Evolutionary conservation across 2,329 filamentous ascomycete species (phyloP).

Genomic region (Juglanconis sp.): DNA sequence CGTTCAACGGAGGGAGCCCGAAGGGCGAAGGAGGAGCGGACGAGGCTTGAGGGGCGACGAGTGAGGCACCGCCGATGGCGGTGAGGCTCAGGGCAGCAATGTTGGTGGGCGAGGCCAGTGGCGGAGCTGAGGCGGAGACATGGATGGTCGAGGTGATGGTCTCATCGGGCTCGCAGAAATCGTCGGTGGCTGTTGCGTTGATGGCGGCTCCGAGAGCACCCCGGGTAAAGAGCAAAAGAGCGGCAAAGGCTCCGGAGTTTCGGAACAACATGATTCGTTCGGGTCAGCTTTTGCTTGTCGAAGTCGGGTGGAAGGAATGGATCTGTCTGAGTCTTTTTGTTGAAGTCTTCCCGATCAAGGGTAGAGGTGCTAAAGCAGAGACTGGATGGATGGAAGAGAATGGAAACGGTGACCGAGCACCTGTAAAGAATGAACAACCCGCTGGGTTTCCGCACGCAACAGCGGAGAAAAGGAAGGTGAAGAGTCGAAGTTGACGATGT

Average conservation of each 20-base stretch:
- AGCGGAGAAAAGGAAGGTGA: conserved; percentile 1
- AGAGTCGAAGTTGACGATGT: conserved; percentile 11
- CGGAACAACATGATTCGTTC: conserved; percentile 14
- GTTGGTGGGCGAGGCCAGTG: not conserved
- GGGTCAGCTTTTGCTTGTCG: not conserved
- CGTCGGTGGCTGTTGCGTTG: conserved; percentile 10
- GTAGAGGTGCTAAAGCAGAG: not conserved
- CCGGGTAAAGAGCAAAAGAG: conserved; percentile 14
- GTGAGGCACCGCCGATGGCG: not conserved
- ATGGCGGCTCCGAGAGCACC: conserved; percentile 9
- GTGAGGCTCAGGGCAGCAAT: not conserved
- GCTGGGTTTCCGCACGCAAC: conserved; percentile 1
- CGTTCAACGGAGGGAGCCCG: not conserved
- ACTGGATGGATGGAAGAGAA: conserved; percentile 10
- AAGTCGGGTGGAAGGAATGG: not conserved
- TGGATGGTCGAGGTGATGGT: conserved; percentile 9
- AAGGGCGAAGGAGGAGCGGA: not conserved
- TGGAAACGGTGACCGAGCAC: conserved; percentile 16
- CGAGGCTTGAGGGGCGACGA: too few species aligned
- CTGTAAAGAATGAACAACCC: conserved; percentile 18
- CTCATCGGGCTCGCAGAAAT: conserved; percentile 14
- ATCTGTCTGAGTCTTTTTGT: not conserved
- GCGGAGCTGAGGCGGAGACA: conserved; percentile 1
- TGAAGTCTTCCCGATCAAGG: not conserved
- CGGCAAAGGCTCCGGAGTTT: conserved; percentile 10